Evolutionary conservation across 768 basidiomycete genomes (phyloP).

Genomic region (Hemileccinum rubropunctum): DNA sequence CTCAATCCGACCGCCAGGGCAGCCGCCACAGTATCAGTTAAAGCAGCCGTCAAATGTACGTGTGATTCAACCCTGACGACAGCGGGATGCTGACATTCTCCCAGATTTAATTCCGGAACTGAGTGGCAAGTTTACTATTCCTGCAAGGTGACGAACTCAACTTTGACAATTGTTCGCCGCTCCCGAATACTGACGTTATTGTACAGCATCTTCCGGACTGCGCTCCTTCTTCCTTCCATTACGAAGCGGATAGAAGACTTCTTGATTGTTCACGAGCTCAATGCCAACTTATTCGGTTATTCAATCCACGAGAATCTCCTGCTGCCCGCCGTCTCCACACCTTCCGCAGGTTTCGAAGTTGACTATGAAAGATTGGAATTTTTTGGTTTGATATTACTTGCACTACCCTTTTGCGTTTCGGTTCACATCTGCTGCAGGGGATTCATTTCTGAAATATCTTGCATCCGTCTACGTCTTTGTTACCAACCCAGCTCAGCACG

Average conservation of each 20-base stretch:
- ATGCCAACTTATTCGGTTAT: constrained; percentile 62
- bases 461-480: constrained; percentile 74
- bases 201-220: constrained; percentile 62
- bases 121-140: constrained; percentile 66
- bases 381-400: constrained; percentile 50
- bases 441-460: constrained; percentile 81
- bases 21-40: constrained; percentile 33
- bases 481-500: constrained; percentile 57
- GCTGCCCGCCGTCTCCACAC: constrained; percentile 64
- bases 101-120: constrained; percentile 84
- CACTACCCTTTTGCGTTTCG: constrained; percentile 20
- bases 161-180: constrained; percentile 13
- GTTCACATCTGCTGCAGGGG: constrained; percentile 43
- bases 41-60: constrained; percentile 59
- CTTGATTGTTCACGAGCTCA: constrained; percentile 76
- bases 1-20: constrained; percentile 54
- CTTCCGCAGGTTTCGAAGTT: constrained; percentile 63
- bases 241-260: constrained; percentile 68
- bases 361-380: constrained; percentile 87
- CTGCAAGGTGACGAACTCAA: constrained; percentile 57
- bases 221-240: constrained; percentile 72
- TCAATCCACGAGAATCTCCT: constrained; percentile 60
- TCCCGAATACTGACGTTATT: constrained; percentile 22
- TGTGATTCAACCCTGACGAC: constrained; percentile 15
- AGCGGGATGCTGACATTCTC: constrained; percentile 26